These are phyloP conservation scores for Aspergillus sclerotiicarbonarius DNA, from an alignment of 495 filamentous ascomycete genomes.

Conservation along the genomic window DNA sequence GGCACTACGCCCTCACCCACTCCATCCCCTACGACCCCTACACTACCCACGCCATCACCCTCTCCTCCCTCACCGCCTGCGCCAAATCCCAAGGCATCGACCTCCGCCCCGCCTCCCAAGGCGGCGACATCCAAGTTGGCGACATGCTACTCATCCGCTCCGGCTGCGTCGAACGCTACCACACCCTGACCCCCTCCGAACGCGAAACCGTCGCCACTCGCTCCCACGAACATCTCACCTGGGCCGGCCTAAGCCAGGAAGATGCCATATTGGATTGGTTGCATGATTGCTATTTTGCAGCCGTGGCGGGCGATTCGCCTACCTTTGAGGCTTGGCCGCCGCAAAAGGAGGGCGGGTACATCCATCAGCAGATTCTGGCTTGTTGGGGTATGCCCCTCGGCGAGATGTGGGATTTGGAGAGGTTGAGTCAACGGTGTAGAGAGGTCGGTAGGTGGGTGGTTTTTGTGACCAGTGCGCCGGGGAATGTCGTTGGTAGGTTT, in stretches of 20 bases:
- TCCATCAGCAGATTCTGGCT: slow-evolving; percentile 64
- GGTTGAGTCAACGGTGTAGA: slow-evolving; percentile 44
- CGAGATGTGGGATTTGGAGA: slow-evolving; percentile 61
- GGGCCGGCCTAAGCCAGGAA: slow-evolving; percentile 58
- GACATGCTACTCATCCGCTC: slow-evolving; percentile 69
- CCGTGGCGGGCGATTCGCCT: slow-evolving; percentile 59
- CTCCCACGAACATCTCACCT: slow-evolving; percentile 46
- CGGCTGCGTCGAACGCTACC: slow-evolving; percentile 61
- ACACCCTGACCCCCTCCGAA: slow-evolving; percentile 38
- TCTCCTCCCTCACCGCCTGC: slow-evolving; percentile 55
- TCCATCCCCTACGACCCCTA: slow-evolving; percentile 55
- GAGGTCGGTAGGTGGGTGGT: slow-evolving; percentile 61
- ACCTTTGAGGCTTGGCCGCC: slow-evolving; percentile 64
- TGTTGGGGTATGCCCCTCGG: slow-evolving; percentile 63
- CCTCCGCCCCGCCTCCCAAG: slow-evolving; percentile 45
- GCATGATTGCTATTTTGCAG: slow-evolving; percentile 65
- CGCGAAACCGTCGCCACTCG: slow-evolving; percentile 39
- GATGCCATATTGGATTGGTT: slow-evolving; percentile 59
- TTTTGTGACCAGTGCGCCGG: slow-evolving; percentile 61
- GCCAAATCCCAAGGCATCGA: slow-evolving; percentile 49
- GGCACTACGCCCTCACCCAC: slow-evolving; percentile 36
- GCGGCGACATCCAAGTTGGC: slow-evolving; percentile 59
- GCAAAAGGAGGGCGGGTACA: slow-evolving; percentile 37
- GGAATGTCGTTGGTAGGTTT: slow-evolving; percentile 50
- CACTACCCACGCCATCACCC: slow-evolving; percentile 58